Base-by-base conservation (phyloP, 2,329 filamentous ascomycete species). In the Aureobasidium uvarum region DNA sequence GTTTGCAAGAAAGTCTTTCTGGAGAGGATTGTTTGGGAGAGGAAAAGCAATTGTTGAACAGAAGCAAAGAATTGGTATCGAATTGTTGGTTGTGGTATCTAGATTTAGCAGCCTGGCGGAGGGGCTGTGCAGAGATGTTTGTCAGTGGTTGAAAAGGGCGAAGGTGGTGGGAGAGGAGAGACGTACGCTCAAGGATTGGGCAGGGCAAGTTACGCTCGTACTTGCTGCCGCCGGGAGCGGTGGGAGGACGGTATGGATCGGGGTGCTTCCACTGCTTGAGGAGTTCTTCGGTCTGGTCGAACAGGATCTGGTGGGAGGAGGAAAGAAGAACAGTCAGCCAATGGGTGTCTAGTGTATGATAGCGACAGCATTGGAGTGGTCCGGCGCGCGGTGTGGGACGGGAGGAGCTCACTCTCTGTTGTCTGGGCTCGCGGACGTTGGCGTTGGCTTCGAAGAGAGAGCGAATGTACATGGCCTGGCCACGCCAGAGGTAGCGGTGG, bases 251-350 rank as follows among this genome's bases (percentile, higher is more conserved):
- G 77, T 96, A 98, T 38, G 95, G 93, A 77, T 99, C 95, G 3
- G 95, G 95, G 75, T 99, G 95, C 81, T 98, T 98, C 94, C 94
- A 99, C 78, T 89, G 90, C 74, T 95, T 87, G 68, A 99, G 81
- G 66, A 97, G 77, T 71, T 89, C 89, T 78, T 98, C 93, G 5
- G 95, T 94, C 80, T 97, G 92, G 68, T 87, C 86, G 70, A 98
- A 84, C 66, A 99, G 79, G 58, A 86, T 87, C 95, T 99, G 70
- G 58, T 45, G 23, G 25, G 14, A 13, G 23, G 41, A 65, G 63
- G 59, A 50, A 25, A 5, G 20, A 2, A 7, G 41, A 46, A 20
- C 1, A 28, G 63, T 65, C 36, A 59, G 54, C 55, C 28, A 38
- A 36, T 11, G 25, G 23, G 36, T 7, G 28, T 31, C 31, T 45